These are phyloP conservation scores for Aphanomyces stellatus DNA, from an alignment of 352 stramenopile species.

Conservation along the genomic window DNA sequence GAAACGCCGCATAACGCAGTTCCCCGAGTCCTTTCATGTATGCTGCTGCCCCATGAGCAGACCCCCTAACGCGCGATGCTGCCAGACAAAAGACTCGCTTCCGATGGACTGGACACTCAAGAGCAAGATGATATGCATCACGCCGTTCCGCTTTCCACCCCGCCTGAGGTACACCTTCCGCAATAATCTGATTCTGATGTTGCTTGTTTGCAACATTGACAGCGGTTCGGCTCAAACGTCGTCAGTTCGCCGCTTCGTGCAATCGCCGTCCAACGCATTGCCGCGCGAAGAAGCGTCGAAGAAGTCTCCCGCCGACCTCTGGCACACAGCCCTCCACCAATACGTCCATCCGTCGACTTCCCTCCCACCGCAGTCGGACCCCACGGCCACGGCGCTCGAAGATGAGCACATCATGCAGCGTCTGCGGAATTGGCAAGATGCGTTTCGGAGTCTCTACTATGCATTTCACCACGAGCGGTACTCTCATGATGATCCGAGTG, in stretches of 20 bases:
- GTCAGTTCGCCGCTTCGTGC: background rate
- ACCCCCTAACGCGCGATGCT: background rate
- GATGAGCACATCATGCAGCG: background rate
- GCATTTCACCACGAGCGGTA: background rate
- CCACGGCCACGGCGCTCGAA: background rate
- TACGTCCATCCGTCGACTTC: slow-evolving; percentile 3
- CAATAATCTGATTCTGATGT: no score
- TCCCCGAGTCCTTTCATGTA: background rate
- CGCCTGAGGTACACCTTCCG: background rate
- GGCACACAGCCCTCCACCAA: slow-evolving; percentile 8
- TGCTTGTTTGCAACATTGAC: background rate
- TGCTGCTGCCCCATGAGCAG: background rate
- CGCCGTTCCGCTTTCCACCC: slow-evolving; percentile 1
- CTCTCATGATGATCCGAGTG: background rate
- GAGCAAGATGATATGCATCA: background rate
- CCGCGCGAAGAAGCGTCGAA: background rate
- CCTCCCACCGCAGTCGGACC: background rate
- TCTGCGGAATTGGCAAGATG: slow-evolving; percentile 6
- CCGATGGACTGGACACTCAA: slow-evolving; percentile 13
- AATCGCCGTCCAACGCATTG: background rate
- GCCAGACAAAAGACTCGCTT: background rate
- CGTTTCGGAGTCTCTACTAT: slow-evolving; percentile 2
- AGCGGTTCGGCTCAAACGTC: background rate
- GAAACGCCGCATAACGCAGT: background rate
- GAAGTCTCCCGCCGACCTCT: background rate